A percentile compares a stretch with the other conserved stretches of the same genome.
Evolutionary conservation across 2,329 filamentous ascomycete species (phyloP).

Genomic region (Trichoderma afroharzianum): DNA sequence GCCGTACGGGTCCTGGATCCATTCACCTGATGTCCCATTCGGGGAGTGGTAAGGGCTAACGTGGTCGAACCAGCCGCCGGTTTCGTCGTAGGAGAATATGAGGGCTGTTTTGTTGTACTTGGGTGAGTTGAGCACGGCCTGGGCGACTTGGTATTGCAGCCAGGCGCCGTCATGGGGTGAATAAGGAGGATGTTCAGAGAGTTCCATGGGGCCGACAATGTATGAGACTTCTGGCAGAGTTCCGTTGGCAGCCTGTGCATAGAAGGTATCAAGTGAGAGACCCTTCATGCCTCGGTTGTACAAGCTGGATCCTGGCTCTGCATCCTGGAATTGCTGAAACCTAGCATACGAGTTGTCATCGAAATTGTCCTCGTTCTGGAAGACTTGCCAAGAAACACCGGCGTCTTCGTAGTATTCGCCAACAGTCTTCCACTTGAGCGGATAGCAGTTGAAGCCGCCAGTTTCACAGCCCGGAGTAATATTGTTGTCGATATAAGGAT

Average conservation of each 20-base stretch:
- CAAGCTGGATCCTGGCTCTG: slow-evolving; percentile 37
- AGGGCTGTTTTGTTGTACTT: slow-evolving; percentile 47
- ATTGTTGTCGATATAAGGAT: slow-evolving; percentile 48
- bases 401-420: slow-evolving; percentile 47
- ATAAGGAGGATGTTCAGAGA: slow-evolving; percentile 53
- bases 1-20: slow-evolving; percentile 43
- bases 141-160: slow-evolving; percentile 50
- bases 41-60: slow-evolving; percentile 50
- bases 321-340: slow-evolving; percentile 50
- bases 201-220: slow-evolving; percentile 47
- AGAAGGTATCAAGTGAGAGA: slow-evolving; percentile 48
- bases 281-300: slow-evolving; percentile 45
- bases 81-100: slow-evolving; percentile 45
- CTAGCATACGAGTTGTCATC: slow-evolving; percentile 53
- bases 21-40: slow-evolving; percentile 48
- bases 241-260: slow-evolving; percentile 46
- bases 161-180: slow-evolving; percentile 51
- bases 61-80: slow-evolving; percentile 53
- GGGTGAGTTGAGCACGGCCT: slow-evolving; percentile 47
- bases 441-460: slow-evolving; percentile 47
- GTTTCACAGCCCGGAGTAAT: slow-evolving; percentile 44
- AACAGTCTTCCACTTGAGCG: slow-evolving; percentile 51
- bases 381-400: slow-evolving; percentile 49
- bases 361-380: slow-evolving; percentile 48
- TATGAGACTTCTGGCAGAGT: slow-evolving; percentile 50